Conservation (phyloP, 352 stramenopile genomes). For the Detonula confervacea region DNA sequence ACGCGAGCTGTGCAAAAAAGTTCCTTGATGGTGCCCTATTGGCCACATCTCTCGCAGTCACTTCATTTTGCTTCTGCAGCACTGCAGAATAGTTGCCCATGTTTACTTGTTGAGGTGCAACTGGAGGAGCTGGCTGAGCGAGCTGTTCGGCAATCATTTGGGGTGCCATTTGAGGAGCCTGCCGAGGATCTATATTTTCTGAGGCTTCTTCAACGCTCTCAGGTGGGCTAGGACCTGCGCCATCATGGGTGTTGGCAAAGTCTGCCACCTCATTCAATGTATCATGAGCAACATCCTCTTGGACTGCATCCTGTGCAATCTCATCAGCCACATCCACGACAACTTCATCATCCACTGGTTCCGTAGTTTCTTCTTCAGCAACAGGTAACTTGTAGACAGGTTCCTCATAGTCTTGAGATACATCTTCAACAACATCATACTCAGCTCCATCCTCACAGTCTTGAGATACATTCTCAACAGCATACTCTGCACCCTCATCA, state of each 20-base stretch:
- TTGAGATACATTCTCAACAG: no score
- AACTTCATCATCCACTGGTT: background rate
- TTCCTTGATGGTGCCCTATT: constrained; percentile 3
- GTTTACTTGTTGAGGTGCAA: background rate
- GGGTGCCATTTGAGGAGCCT: background rate
- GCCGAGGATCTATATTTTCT: background rate
- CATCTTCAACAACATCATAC: no score
- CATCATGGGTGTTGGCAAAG: background rate
- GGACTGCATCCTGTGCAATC: background rate
- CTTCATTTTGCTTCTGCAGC: background rate
- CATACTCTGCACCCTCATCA: background rate
- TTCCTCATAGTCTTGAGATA: background rate
- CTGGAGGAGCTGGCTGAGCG: background rate
- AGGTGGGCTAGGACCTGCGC: background rate
- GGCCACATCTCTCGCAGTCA: background rate
- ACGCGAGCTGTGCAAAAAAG: constrained; percentile 19
- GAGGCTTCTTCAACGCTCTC: background rate
- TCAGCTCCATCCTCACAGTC: no score
- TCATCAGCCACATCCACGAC: background rate
- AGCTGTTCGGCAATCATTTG: background rate
- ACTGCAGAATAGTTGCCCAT: background rate
- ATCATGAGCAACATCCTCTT: no score
- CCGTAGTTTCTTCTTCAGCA: background rate
- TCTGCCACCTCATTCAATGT: no score
- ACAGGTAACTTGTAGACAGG: no score